These are phyloP conservation scores for Micromonas commoda DNA, from an alignment of 139 green algal genomes.

Conservation along the genomic window DNA sequence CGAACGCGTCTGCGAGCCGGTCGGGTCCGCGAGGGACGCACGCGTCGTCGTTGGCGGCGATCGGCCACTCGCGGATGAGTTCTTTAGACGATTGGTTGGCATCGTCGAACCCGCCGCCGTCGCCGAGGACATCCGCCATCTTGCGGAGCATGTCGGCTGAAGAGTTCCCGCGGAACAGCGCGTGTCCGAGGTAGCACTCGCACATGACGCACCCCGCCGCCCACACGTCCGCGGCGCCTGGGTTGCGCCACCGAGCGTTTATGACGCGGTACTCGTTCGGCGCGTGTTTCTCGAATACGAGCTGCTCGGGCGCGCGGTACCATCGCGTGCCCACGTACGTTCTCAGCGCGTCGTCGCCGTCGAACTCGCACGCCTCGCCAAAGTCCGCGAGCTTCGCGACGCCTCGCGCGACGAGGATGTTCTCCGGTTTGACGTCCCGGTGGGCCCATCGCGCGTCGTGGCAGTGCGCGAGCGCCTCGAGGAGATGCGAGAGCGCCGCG, in stretches of 20 bases:
- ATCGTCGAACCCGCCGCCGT: not conserved
- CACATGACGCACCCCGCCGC: not conserved
- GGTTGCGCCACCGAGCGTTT: not conserved
- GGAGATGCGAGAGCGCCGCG: constrained; percentile 17
- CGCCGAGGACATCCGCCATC: not conserved
- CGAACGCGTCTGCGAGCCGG: too few species aligned
- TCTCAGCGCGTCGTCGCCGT: constrained; percentile 37
- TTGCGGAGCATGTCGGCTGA: not conserved
- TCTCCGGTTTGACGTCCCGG: constrained; percentile 34
- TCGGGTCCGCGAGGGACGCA: too few species aligned
- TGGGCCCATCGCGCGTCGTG: constrained; percentile 17
- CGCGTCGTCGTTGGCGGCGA: too few species aligned
- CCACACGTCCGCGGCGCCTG: not conserved
- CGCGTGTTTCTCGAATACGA: constrained; percentile 42
- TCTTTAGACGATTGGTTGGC: too few species aligned
- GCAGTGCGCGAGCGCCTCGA: constrained; percentile 15
- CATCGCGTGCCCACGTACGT: constrained; percentile 57
- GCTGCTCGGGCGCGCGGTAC: constrained; percentile 54
- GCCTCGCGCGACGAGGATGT: constrained; percentile 27
- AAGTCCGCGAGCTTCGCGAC: constrained; percentile 34
- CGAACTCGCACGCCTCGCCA: constrained; percentile 18
- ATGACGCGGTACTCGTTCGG: too few species aligned
- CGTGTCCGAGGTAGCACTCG: not conserved
- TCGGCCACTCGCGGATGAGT: too few species aligned
- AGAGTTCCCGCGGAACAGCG: not conserved